phyloP scores from a whole-genome alignment of 306 rosid genomes.

The Quillaja saponaria region DNA sequence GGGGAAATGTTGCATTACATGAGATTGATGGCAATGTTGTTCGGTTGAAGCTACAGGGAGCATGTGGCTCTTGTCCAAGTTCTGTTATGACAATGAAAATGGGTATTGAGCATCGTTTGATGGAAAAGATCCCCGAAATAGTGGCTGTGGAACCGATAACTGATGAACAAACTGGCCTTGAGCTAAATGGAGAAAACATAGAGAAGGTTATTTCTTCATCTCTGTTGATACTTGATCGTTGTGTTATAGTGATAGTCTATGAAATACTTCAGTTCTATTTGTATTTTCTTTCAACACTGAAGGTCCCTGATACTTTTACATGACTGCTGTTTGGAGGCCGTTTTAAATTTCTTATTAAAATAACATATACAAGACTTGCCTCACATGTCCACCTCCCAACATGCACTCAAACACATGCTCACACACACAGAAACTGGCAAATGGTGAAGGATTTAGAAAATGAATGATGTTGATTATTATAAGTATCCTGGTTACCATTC shows the following conservation, averaged over 20 bases:
- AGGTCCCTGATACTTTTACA: slow-evolving; percentile 7
- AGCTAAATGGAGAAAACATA: slow-evolving; percentile 78
- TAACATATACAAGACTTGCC: background rate
- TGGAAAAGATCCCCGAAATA: slow-evolving; percentile 95
- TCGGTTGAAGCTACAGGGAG: slow-evolving; percentile 93
- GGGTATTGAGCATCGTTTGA: slow-evolving; percentile 91
- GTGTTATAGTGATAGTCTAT: background rate
- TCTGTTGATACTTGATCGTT: slow-evolving; percentile 3
- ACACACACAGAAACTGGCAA: background rate
- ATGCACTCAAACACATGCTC: background rate
- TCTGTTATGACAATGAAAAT: slow-evolving; percentile 89
- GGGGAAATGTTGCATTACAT: slow-evolving; percentile 88
- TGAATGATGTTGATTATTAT: background rate
- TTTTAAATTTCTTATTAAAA: too few relatives aligned
- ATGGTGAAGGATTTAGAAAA: slow-evolving; percentile 8
- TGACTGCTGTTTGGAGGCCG: background rate
- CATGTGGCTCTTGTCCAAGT: slow-evolving; percentile 96
- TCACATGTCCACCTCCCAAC: background rate
- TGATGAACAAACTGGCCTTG: slow-evolving; percentile 85
- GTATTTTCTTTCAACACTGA: slow-evolving; percentile 6
- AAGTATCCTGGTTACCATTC: background rate
- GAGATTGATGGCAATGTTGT: slow-evolving; percentile 93
- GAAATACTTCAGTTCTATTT: background rate
- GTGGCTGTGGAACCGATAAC: slow-evolving; percentile 90
- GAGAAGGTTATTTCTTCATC: slow-evolving; percentile 61